These are phyloP conservation scores for Exophiala mesophila DNA, from an alignment of 2,329 filamentous ascomycete genomes.

Conservation along the genomic window DNA sequence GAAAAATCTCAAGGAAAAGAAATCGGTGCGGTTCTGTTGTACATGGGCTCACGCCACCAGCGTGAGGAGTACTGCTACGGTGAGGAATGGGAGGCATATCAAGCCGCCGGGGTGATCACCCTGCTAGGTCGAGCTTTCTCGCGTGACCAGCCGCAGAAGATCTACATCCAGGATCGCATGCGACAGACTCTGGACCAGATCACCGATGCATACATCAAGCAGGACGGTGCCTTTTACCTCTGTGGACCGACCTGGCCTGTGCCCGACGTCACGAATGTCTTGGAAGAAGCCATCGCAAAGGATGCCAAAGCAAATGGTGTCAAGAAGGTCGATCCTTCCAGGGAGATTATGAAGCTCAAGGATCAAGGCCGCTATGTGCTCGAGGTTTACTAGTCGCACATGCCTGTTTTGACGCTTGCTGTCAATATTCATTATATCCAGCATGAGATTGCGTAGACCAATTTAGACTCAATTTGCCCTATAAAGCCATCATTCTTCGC, in stretches of 20 bases:
- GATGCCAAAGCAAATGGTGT: conserved; percentile 62
- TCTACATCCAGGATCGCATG: conserved; percentile 99
- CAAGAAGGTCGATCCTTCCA: conserved; percentile 77
- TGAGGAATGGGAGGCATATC: conserved; percentile 98
- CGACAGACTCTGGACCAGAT: conserved; percentile 79
- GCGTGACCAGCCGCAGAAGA: conserved; percentile 95
- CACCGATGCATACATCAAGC: conserved; percentile 74
- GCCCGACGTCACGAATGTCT: conserved; percentile 87
- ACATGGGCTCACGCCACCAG: conserved; percentile 95
- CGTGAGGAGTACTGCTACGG: conserved; percentile 98
- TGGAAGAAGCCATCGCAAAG: conserved; percentile 82
- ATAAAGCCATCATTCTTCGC: no score
- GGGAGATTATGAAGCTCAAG: conserved; percentile 97
- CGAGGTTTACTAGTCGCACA: conserved; percentile 70
- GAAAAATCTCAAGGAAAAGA: conserved; percentile 96
- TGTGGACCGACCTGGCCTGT: conserved; percentile 98
- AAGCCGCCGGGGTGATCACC: conserved; percentile 91
- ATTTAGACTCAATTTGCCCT: no score
- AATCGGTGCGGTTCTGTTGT: conserved; percentile 87
- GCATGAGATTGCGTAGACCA: no score
- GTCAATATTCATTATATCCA: no score
- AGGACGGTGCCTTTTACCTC: conserved; percentile 92
- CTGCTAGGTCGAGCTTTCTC: conserved; percentile 91
- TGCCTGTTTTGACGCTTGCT: no score
- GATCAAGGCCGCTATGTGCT: conserved; percentile 90